Conservation (phyloP, 2,329 filamentous ascomycete species). For the Penicillium expansum region DNA sequence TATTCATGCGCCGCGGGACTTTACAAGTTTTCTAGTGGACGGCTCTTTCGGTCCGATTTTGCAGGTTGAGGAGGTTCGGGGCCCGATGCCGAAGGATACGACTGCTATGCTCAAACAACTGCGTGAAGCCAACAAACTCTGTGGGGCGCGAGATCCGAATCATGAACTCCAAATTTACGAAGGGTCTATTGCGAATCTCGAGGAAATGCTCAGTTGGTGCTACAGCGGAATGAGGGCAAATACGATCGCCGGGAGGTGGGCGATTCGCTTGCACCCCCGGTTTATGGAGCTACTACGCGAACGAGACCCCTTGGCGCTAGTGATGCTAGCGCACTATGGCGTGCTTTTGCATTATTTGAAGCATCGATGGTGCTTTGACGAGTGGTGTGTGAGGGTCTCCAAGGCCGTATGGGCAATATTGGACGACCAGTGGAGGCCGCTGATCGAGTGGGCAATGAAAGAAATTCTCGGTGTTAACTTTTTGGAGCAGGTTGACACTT, state of each 20-base stretch:
- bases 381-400: conserved; percentile 64
- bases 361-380: conserved; percentile 65
- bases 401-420: conserved; percentile 53
- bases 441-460: conserved; percentile 32
- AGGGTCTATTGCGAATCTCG: conserved; percentile 27
- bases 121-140: conserved; percentile 28
- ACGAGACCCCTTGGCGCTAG: conserved; percentile 46
- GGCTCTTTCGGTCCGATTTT: conserved; percentile 31
- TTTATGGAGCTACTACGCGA: conserved; percentile 40
- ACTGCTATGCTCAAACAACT: conserved; percentile 21
- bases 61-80: conserved; percentile 23
- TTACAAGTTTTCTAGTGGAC: conserved; percentile 23
- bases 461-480: conserved; percentile 30
- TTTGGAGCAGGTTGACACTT: conserved; percentile 11
- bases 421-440: conserved; percentile 32
- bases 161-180: conserved; percentile 28
- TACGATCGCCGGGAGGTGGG: conserved; percentile 42
- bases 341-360: conserved; percentile 57
- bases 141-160: conserved; percentile 15
- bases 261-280: conserved; percentile 33
- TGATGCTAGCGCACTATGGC: conserved; percentile 62
- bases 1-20: conserved; percentile 24
- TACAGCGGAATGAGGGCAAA: conserved; percentile 52
- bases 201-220: conserved; percentile 26
- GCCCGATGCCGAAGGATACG: conserved; percentile 22